Percentiles rank a stretch among this genome's conserved stretches.
These are phyloP conservation scores for Berkeleyomyces rouxiae DNA, from an alignment of 2,329 filamentous ascomycete genomes.

Conservation along the genomic window DNA sequence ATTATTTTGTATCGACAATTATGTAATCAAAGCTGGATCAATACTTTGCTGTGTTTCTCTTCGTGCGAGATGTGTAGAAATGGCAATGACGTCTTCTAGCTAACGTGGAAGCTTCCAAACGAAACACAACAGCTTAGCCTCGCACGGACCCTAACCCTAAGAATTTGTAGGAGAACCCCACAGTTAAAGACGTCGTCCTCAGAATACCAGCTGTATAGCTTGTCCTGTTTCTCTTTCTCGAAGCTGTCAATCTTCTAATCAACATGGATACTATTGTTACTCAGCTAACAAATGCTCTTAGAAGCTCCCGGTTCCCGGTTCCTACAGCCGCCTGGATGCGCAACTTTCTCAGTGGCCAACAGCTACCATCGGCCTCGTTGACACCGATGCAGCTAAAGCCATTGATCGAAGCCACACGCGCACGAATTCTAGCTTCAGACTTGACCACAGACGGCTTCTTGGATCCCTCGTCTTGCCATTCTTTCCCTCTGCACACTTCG, in stretches of 20 bases:
- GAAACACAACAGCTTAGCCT: not conserved
- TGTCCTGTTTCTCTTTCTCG: not conserved
- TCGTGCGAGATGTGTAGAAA: not conserved
- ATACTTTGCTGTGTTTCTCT: no score
- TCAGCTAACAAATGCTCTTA: slow-evolving; percentile 36
- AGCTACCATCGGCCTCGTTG: slow-evolving; percentile 34
- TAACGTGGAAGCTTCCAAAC: not conserved
- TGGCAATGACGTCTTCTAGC: slow-evolving; percentile 2
- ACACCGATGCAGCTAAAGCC: slow-evolving; percentile 34
- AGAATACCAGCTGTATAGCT: not conserved
- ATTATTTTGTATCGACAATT: no score
- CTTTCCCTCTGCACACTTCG: slow-evolving; percentile 38
- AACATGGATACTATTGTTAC: slow-evolving; percentile 21
- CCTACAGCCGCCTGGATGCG: slow-evolving; percentile 44
- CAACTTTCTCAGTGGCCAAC: slow-evolving; percentile 38
- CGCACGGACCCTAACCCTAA: not conserved
- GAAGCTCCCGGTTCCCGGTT: slow-evolving; percentile 36
- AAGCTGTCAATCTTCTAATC: not conserved
- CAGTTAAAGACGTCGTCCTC: not conserved
- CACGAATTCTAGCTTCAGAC: slow-evolving; percentile 64
- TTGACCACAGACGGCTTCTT: slow-evolving; percentile 45
- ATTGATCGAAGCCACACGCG: slow-evolving; percentile 61
- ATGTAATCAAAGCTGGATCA: no score
- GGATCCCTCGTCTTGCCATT: slow-evolving; percentile 23
- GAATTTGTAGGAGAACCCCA: not conserved